Conservation (phyloP, 352 stramenopile species). For the Phytopythium chamaehyphon region DNA sequence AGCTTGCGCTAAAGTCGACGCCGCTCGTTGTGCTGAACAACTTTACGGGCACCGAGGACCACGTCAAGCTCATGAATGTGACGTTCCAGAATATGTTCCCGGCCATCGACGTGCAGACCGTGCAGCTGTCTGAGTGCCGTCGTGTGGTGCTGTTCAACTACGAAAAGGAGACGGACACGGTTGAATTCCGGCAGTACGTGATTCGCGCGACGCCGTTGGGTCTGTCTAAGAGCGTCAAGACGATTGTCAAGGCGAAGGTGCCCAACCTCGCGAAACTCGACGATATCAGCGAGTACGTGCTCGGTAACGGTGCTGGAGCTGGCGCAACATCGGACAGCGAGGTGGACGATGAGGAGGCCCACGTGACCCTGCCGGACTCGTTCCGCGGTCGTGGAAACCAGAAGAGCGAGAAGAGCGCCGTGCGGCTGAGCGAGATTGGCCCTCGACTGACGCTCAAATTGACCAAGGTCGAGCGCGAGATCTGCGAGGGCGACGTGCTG, state of each 20-base stretch:
- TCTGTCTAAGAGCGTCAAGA: constrained; percentile 89
- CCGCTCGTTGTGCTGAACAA: constrained; percentile 98
- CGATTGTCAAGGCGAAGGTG: constrained; percentile 91
- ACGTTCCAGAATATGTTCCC: constrained; percentile 99
- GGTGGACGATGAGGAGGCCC: constrained; percentile 91
- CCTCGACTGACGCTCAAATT: constrained; percentile 94
- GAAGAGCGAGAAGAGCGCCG: constrained; percentile 89
- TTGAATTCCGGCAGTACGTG: constrained; percentile 98
- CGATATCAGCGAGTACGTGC: constrained; percentile 96
- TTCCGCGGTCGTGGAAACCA: constrained; percentile 92
- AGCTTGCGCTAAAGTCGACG: constrained; percentile 82
- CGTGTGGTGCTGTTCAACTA: constrained; percentile 98
- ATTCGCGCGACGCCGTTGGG: constrained; percentile 94
- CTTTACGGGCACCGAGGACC: constrained; percentile 90
- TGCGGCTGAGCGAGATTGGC: constrained; percentile 96
- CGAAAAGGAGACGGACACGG: constrained; percentile 87
- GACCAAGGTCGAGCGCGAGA: constrained; percentile 95
- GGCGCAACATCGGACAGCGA: constrained; percentile 92
- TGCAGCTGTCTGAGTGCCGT: constrained; percentile 93
- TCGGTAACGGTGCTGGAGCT: constrained; percentile 70
- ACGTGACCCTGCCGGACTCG: constrained; percentile 91
- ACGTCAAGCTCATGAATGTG: constrained; percentile 95
- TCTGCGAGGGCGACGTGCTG: constrained; percentile 96
- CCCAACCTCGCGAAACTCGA: constrained; percentile 93
- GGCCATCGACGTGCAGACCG: constrained; percentile 96